Evolutionary conservation across 2,329 filamentous ascomycete genomes (phyloP).

Genomic region (Thielaviopsis ethacetica): DNA sequence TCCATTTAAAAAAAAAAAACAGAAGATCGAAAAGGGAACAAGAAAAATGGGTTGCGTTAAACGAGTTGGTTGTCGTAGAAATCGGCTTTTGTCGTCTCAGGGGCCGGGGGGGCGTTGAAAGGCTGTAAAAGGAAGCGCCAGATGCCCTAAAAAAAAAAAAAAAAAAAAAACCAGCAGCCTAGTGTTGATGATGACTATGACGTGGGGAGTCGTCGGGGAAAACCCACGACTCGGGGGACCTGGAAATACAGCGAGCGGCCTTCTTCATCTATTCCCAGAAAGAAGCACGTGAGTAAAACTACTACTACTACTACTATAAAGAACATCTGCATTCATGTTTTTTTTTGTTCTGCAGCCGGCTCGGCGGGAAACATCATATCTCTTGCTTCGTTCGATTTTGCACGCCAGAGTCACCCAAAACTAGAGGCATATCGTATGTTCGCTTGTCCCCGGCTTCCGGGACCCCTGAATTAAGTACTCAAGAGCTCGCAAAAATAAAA

Average conservation of each 20-base stretch:
- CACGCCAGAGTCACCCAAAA: neutral
- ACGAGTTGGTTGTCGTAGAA: constrained; percentile 1
- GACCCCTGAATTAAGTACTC: neutral
- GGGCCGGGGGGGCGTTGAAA: neutral
- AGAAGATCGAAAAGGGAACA: constrained; percentile 2
- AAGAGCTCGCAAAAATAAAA: neutral
- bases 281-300: too few species aligned
- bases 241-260: neutral
- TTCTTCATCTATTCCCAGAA: neutral
- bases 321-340: too few species aligned
- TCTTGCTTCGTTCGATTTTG: neutral
- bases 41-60: neutral
- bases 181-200: neutral
- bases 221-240: too few species aligned
- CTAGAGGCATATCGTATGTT: neutral
- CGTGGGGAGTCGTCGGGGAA: neutral
- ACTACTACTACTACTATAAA: too few species aligned
- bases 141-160: neutral
- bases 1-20: neutral
- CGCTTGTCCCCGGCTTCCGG: neutral
- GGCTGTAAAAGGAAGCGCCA: neutral
- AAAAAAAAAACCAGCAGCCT: neutral
- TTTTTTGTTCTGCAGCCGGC: neutral
- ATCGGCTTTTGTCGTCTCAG: neutral
- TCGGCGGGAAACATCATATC: neutral